Evolutionary conservation across 2,329 filamentous ascomycete species (phyloP), one percentile per base, ranked within the genome.

Genomic region (Dothideomycetes sp.): DNA sequence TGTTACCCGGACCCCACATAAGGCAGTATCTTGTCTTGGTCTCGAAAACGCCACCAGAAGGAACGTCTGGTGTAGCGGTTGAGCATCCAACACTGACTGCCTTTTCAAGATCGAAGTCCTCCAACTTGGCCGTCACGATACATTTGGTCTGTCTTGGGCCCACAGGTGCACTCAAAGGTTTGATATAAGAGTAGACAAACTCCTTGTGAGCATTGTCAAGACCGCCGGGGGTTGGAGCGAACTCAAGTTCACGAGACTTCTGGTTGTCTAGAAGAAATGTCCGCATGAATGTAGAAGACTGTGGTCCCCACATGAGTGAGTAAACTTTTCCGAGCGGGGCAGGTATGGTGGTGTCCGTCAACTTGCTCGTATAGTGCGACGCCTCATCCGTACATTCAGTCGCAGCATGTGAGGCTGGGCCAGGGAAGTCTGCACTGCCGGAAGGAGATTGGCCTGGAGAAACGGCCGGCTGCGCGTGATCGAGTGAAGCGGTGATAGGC

Each of bases 61-160:
- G 91, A 2, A 98, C 91, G 57, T 98, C 93, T 0, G 91, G 91
- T 11, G 83, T 98, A 53, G 89, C 83, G 0, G 87, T 95, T 19
- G 77, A 80, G 41, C 86, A 78, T 3, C 78, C 77, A n/a, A 98
- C 70, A 38, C 81, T 84, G 41, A 94, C 77, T 2, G 84, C 77
- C 57, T 88, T 94, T 41, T 96, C 89, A 12, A 93, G 69, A 56
- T 98, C 89, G 19, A 93, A 69, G 34, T 73, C 70, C 44, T 96
- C 88, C n/a, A 98, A 56, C 4, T 73, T 82, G 61, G 94, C 87
- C 1, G 77, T 82, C 36, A 86, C 87, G 43, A 93, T 81, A 59
- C 91, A 98, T 56, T 94, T 95, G 10, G 91, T 98, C 64, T 94
- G 85, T 57, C 75, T 91, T 1, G 91, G 91, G 0, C 91, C 91